Conservation (phyloP, 805 yeast genomes). For the Candida maesae region DNA sequence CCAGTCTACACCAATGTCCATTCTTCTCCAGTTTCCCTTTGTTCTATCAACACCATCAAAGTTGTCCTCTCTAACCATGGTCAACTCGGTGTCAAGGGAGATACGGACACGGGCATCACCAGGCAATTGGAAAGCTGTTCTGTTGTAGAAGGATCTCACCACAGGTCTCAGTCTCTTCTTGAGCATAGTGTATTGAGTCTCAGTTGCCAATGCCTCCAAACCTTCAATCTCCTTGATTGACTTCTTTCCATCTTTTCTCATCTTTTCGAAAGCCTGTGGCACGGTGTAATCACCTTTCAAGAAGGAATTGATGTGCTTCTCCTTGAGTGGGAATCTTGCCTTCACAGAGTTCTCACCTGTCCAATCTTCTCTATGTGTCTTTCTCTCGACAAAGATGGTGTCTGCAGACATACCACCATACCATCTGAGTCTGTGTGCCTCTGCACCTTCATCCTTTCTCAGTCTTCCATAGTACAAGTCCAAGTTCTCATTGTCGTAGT, state of each 20-base stretch:
- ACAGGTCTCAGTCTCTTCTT: constrained; percentile 88
- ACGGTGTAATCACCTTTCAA: constrained; percentile 83
- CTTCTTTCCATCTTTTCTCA: constrained; percentile 90
- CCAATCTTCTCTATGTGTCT: constrained; percentile 99
- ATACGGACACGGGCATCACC: constrained; percentile 99
- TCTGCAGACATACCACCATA: constrained; percentile 97
- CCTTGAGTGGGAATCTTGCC: constrained; percentile 92
- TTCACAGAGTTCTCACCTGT: constrained; percentile 99
- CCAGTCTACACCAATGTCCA: constrained; percentile 96
- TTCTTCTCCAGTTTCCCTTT: constrained; percentile 93
- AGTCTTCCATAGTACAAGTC: constrained; percentile 93
- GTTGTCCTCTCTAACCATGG: constrained; percentile 97
- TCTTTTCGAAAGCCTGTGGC: constrained; percentile 84
- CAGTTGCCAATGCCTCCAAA: constrained; percentile 87
- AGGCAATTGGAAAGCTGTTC: constrained; percentile 98
- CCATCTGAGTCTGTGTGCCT: constrained; percentile 97
- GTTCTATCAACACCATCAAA: constrained; percentile 93
- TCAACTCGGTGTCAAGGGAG: constrained; percentile 91
- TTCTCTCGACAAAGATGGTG: constrained; percentile 91
- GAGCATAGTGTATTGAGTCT: constrained; percentile 85
- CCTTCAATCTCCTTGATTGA: constrained; percentile 83
- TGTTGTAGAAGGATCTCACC: constrained; percentile 91
- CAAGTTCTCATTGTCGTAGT: constrained; percentile 85
- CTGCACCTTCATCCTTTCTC: constrained; percentile 97
- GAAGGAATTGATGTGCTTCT: constrained; percentile 83